Evolutionary conservation across 106 monocot species (phyloP), one percentile per base, ranked within the genome.

Genomic region (Triglochin maritima): DNA sequence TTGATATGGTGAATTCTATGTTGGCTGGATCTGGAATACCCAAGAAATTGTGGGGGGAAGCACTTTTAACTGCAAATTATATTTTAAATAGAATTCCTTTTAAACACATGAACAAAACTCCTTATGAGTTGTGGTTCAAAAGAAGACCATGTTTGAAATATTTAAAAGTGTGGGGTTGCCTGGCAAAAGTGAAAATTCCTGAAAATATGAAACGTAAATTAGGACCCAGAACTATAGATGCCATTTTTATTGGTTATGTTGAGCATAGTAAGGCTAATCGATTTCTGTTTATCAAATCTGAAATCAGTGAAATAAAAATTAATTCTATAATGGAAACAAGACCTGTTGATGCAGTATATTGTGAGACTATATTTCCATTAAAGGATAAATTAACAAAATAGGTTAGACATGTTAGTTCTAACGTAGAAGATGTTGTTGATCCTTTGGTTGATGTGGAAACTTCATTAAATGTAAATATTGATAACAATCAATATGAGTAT

Each of bases 171-270:
- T 69, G 55, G 45, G 61, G 69, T 0, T 74, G 54, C 50, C 8
- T 57, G 29, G 66, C 58, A 9, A 69, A 63, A 43, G 69, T 76
- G 4, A 11, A 44, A 7, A 45, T 69, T 17, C 69, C 15, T 47
- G 46, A 68, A 60, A 3, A 7, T 49, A 76, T 69, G 47, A 76
- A 47, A 4, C 46, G 13, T n/a, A 74, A 74, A 43, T 44, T 63
- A 46, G 52, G 46, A 5, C 63, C 45, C 2, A 63, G 55, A 43
- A 64, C 53, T 9, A 47, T 74, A 10, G 57, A 74, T 68, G 3
- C 2, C 8, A 16, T 57, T 5, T 68, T 75, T 69, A 10, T 68
- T 13, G 62, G 60, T 3, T 68, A 69, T 69, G 76, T 50, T 49
- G n/a, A 59, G 3, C 7, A 73, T 56, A 64, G 64, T 11, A 65